Evolutionary conservation across 805 yeast species (phyloP).

Genomic region (Sungouiozyma ichnusensis): DNA sequence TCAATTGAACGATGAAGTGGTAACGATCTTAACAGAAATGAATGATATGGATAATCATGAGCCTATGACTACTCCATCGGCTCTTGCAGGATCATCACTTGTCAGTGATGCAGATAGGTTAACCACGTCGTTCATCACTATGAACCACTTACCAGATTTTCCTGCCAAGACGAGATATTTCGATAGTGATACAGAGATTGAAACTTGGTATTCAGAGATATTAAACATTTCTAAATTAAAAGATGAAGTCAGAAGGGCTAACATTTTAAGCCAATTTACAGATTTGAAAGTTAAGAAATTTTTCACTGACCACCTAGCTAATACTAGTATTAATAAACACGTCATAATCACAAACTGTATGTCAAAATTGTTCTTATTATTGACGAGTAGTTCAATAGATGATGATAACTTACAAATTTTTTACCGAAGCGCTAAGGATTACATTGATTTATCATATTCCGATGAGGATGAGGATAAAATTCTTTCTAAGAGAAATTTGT

Average conservation of each 20-base stretch:
- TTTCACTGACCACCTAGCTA: constrained; percentile 5
- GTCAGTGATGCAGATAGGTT: neutral
- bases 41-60: constrained; percentile 10
- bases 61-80: neutral
- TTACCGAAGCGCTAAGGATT: constrained; percentile 25
- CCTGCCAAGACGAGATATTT: constrained; percentile 1
- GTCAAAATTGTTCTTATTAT: constrained; percentile 62
- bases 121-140: neutral
- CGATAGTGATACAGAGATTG: constrained; percentile 18
- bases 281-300: constrained; percentile 16
- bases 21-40: constrained; percentile 19
- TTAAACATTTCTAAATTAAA: constrained; percentile 23
- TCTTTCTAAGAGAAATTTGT: constrained; percentile 55
- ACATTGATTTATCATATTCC: constrained; percentile 49
- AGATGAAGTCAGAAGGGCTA: constrained; percentile 20
- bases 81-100: constrained; percentile 1
- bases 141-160: neutral
- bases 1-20: constrained; percentile 59
- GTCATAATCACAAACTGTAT: constrained; percentile 26
- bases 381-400: constrained; percentile 57
- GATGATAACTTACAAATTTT: constrained; percentile 39
- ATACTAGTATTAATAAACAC: constrained; percentile 12
- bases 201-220: constrained; percentile 27
- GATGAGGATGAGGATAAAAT: constrained; percentile 42
- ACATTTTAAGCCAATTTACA: constrained; percentile 16